Evolutionary conservation across 495 filamentous ascomycete genomes (phyloP), one percentile per base, ranked within the genome.

Genomic region (Lasiosphaeriaceae sp.): DNA sequence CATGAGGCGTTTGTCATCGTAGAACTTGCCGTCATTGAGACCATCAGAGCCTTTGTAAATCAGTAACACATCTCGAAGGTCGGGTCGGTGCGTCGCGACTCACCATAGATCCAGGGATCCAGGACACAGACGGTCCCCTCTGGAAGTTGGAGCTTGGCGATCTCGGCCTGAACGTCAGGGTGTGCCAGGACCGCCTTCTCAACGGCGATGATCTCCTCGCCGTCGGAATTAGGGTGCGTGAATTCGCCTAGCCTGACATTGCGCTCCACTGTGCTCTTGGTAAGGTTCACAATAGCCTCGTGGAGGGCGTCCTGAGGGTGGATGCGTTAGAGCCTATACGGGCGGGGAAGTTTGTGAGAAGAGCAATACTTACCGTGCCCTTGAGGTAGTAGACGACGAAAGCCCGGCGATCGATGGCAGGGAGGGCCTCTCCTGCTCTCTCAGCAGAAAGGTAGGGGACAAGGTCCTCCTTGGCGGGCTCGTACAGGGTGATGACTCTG

Each of bases 51-150:
- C 76, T 83, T 16, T 65, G 0, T 17, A 17, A 8, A 16, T 43
- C 14, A 43, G n/a, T 2, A 11, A 43, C 39, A 43, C 39, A 1
- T 24, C 58, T 41, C 20, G 31, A 14, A 39, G n/a, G 20, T 16
- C 20, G 29, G 9, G 21, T 39, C 19, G 41, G 29, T 23, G 7
- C 20, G 21, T 19, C 47, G 35, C 23, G n/a, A 35, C 65, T 50
- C 71, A 83, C 86, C 86, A 60, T 88, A 90, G 51, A 86, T 85
- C 86, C 86, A 90, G 4, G 86, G 86, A 61, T 90, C 87, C 23
- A 76, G 69, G 16, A 89, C 75, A 4, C 89, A 66, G 2, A 77
- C 75, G 0, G 80, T 79, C 14, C 83, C 86, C 58, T 83, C 71
- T 0, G 87, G 87, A 1, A 90, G 74, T 59, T 83, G 57, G 29